Percentiles rank a stretch among this genome's conserved stretches.
Evolutionary conservation across 2,329 filamentous ascomycete genomes (phyloP).

Genomic region (Escovopsis weberi): DNA sequence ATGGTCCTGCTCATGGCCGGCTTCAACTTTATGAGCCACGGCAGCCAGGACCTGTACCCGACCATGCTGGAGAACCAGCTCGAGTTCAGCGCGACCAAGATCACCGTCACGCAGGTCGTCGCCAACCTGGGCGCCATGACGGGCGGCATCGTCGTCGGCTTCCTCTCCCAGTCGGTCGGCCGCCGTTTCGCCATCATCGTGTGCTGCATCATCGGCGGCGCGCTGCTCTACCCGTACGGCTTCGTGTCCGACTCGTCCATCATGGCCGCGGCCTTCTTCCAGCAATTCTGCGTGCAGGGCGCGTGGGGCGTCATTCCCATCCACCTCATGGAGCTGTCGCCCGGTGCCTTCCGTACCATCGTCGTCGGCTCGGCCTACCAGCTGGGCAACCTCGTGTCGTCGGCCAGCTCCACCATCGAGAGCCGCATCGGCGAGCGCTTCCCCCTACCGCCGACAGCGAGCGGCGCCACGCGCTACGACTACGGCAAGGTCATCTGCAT

Average conservation of each 20-base stretch:
- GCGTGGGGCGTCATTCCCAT: slow-evolving; percentile 67
- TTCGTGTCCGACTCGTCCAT: slow-evolving; percentile 48
- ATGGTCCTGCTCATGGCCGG: slow-evolving; percentile 78
- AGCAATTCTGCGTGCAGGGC: slow-evolving; percentile 67
- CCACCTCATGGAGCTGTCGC: slow-evolving; percentile 63
- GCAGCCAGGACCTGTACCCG: slow-evolving; percentile 49
- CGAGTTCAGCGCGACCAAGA: slow-evolving; percentile 33
- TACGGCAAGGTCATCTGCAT: slow-evolving; percentile 82
- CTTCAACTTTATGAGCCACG: slow-evolving; percentile 85
- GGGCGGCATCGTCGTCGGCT: slow-evolving; percentile 54
- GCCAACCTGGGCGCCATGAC: slow-evolving; percentile 57
- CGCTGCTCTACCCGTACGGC: slow-evolving; percentile 71
- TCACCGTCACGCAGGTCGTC: slow-evolving; percentile 59
- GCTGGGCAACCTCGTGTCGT: slow-evolving; percentile 59
- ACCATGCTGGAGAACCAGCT: slow-evolving; percentile 45
- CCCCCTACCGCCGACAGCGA: slow-evolving; percentile 45
- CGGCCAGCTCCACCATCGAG: slow-evolving; percentile 61
- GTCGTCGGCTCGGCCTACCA: slow-evolving; percentile 64
- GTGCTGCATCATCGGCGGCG: slow-evolving; percentile 52
- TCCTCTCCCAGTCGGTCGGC: slow-evolving; percentile 53
- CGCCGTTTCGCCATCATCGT: slow-evolving; percentile 54
- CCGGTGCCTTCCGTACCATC: slow-evolving; percentile 58
- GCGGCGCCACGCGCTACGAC: slow-evolving; percentile 41
- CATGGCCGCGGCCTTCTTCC: slow-evolving; percentile 71
- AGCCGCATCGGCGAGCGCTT: slow-evolving; percentile 61